Conservation (phyloP, 2,329 filamentous ascomycete genomes). For the Sordariomycetes sp. region DNA sequence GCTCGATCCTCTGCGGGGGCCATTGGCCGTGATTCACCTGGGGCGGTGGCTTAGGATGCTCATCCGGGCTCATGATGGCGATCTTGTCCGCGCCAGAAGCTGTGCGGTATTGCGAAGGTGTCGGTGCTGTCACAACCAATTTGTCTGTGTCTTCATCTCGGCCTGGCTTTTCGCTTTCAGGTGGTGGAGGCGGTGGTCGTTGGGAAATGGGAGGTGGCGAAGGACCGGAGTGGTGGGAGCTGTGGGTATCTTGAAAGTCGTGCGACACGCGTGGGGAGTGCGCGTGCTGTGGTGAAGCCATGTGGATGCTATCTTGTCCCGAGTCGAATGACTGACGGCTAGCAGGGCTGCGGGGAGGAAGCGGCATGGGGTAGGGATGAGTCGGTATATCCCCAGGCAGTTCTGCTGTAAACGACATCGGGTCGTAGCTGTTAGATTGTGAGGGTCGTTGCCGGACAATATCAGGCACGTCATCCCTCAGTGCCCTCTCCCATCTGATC, state of each 20-base stretch:
- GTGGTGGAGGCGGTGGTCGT: constrained; percentile 12
- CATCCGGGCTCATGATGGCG: constrained; percentile 50
- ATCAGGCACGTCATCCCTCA: constrained; percentile 29
- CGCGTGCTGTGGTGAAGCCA: constrained; percentile 18
- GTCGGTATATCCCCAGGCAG: constrained; percentile 46
- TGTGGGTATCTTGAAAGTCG: constrained; percentile 1
- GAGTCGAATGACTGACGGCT: constrained; percentile 50
- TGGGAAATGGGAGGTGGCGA: not conserved
- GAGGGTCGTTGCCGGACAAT: no score
- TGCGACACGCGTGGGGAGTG: constrained; percentile 1
- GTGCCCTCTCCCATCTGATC: constrained; percentile 48
- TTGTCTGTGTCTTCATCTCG: constrained; percentile 38
- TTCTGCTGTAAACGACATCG: constrained; percentile 33
- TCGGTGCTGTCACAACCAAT: constrained; percentile 46
- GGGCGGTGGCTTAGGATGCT: constrained; percentile 34
- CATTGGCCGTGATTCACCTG: constrained; percentile 19
- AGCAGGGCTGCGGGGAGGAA: constrained; percentile 24
- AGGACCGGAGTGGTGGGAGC: not conserved
- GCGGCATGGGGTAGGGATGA: constrained; percentile 18
- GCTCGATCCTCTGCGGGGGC: constrained; percentile 35
- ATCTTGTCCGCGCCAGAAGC: constrained; percentile 60
- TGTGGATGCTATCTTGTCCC: constrained; percentile 37
- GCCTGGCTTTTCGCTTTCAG: constrained; percentile 6
- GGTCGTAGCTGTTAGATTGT: no score
- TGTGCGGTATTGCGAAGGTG: constrained; percentile 48